Evolutionary conservation across 495 filamentous ascomycete genomes (phyloP).

Genomic region (Aspergillus sparsus): DNA sequence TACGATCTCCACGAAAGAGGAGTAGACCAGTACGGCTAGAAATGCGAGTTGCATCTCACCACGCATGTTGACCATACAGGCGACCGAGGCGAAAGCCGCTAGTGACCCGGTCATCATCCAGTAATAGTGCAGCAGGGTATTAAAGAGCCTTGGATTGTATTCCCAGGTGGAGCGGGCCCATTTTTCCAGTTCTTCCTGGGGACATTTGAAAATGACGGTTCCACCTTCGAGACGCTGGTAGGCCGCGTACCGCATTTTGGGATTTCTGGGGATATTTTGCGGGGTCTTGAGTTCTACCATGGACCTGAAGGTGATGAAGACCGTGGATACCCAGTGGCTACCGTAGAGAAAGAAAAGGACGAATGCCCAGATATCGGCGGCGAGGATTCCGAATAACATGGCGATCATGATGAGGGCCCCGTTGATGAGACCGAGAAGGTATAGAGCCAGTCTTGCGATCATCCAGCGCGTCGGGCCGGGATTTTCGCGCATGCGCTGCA

Average conservation of each 20-base stretch:
- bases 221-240: conserved; percentile 34
- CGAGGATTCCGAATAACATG: conserved; percentile 27
- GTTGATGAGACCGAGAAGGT: conserved; percentile 25
- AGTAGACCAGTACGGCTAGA: conserved; percentile 28
- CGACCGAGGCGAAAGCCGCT: conserved; percentile 30
- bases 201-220: conserved; percentile 37
- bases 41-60: conserved; percentile 31
- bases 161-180: conserved; percentile 37
- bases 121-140: conserved; percentile 26
- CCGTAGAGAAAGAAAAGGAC: conserved; percentile 31
- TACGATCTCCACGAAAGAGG: conserved; percentile 31
- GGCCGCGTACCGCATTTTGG: conserved; percentile 21
- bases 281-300: conserved; percentile 26
- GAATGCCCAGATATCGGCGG: conserved; percentile 32
- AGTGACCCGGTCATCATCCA: conserved; percentile 31
- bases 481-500: conserved; percentile 5
- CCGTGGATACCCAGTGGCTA: conserved; percentile 28
- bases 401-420: conserved; percentile 29
- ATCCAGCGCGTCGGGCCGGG: conserved; percentile 19
- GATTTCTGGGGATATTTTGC: conserved; percentile 11
- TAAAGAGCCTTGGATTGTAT: conserved; percentile 20
- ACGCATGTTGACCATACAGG: conserved; percentile 39
- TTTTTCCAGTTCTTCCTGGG: conserved; percentile 29
- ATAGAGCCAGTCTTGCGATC: conserved; percentile 17
- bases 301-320: conserved; percentile 23